These are phyloP conservation scores for Priceomyces melissophilus DNA, from an alignment of 805 yeast genomes.

Conservation along the genomic window DNA sequence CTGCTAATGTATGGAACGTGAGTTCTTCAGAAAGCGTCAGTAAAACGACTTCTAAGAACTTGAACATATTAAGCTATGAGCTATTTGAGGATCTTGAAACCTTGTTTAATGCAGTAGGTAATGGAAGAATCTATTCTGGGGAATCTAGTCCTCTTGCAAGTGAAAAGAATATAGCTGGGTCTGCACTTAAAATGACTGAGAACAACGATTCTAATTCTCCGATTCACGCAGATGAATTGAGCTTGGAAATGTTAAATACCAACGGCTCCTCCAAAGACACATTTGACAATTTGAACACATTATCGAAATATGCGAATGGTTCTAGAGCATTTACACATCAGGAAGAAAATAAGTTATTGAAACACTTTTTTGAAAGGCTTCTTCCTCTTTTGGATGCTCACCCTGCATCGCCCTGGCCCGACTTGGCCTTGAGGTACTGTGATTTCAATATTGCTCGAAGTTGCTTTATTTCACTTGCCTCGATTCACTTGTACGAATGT, in stretches of 20 bases:
- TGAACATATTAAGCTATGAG: slow-evolving; percentile 20
- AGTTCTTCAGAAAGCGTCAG: not conserved
- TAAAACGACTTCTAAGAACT: slow-evolving; percentile 12
- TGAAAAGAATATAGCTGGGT: not conserved
- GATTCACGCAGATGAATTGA: not conserved
- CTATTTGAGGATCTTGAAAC: slow-evolving; percentile 24
- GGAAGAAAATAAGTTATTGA: slow-evolving; percentile 54
- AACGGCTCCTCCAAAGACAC: not conserved
- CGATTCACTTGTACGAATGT: slow-evolving; percentile 56
- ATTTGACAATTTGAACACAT: slow-evolving; percentile 5
- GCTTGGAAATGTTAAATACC: not conserved
- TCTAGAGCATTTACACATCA: slow-evolving; percentile 26
- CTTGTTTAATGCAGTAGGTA: slow-evolving; percentile 11
- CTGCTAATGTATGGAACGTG: not conserved
- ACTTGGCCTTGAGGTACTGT: slow-evolving; percentile 53
- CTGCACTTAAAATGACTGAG: not conserved
- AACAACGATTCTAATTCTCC: not conserved
- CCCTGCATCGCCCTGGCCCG: slow-evolving; percentile 62
- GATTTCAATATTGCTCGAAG: slow-evolving; percentile 56
- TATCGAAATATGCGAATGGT: not conserved
- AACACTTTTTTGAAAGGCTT: slow-evolving; percentile 53
- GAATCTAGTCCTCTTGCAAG: too few species aligned
- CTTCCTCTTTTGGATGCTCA: slow-evolving; percentile 56
- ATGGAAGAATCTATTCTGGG: not conserved
- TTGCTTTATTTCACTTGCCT: slow-evolving; percentile 54